Percentiles rank a stretch among this genome's conserved stretches.
Evolutionary conservation across 176 grass and related monocot genomes (phyloP).

Genomic region (Cenchrus fungigraminus): DNA sequence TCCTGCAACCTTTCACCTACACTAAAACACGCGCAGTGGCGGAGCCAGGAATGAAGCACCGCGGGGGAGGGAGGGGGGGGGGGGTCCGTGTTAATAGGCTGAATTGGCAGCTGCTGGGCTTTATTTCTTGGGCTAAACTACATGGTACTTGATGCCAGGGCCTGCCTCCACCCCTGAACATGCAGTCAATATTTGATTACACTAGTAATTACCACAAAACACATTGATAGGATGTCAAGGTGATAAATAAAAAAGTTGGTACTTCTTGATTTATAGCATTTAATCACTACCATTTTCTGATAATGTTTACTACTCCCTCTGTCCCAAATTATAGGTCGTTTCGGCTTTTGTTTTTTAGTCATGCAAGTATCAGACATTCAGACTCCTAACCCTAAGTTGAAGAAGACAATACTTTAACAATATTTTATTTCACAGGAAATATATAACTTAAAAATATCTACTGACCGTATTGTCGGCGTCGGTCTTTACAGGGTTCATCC

Average conservation of each 20-base stretch:
- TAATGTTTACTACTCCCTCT: not conserved
- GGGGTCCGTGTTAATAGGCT: no score
- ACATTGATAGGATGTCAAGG: not conserved
- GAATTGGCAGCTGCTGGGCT: no score
- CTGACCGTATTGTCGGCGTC: constrained; percentile 64
- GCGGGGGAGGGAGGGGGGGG: no score
- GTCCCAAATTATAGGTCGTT: no score
- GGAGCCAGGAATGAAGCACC: no score
- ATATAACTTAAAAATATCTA: constrained; percentile 21
- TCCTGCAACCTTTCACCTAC: not conserved
- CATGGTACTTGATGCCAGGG: no score
- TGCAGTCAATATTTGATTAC: constrained; percentile 8
- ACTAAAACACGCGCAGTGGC: not conserved
- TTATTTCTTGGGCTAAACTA: no score
- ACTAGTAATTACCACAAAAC: not conserved
- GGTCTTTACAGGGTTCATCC: constrained; percentile 57
- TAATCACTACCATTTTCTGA: not conserved
- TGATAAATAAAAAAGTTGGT: not conserved
- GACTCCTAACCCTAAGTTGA: not conserved
- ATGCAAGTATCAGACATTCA: not conserved
- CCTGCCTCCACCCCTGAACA: no score
- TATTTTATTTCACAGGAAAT: not conserved
- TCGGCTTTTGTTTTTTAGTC: not conserved
- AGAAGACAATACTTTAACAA: not conserved
- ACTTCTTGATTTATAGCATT: not conserved